Evolutionary conservation across 108 stramenopile species (phyloP).

Genomic region (Skeletonema tropicum): DNA sequence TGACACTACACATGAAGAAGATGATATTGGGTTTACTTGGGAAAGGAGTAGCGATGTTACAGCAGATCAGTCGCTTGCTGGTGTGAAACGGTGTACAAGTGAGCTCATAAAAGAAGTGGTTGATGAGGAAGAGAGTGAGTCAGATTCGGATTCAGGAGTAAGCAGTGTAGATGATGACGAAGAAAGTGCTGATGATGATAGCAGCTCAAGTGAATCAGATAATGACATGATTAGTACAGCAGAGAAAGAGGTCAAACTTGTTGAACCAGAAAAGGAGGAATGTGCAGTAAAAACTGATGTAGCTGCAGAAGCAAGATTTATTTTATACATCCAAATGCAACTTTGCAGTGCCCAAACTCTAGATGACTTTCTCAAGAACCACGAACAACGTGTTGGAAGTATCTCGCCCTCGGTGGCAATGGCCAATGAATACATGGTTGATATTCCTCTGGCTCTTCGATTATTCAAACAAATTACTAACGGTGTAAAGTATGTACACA

Average conservation of each 20-base stretch:
- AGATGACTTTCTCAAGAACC: slow-evolving; percentile 74
- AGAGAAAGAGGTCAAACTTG: slow-evolving; percentile 11
- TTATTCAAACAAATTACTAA: slow-evolving; percentile 81
- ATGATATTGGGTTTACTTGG: slow-evolving; percentile 56
- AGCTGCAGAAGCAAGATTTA: slow-evolving; percentile 48
- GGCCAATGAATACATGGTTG: slow-evolving; percentile 43
- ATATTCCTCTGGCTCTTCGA: slow-evolving; percentile 75
- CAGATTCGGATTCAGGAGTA: slow-evolving; percentile 15
- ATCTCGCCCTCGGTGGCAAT: slow-evolving; percentile 9
- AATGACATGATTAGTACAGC: neutral
- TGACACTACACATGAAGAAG: slow-evolving; percentile 16
- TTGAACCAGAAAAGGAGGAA: slow-evolving; percentile 13
- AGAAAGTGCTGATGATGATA: slow-evolving; percentile 21
- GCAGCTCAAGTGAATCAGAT: slow-evolving; percentile 1
- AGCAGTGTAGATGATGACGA: slow-evolving; percentile 19
- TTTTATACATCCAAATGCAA: slow-evolving; percentile 97
- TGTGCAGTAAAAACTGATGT: slow-evolving; percentile 8
- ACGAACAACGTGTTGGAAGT: slow-evolving; percentile 62
- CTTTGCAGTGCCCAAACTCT: slow-evolving; percentile 91
- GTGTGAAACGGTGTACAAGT: slow-evolving; percentile 7
- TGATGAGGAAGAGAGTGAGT: slow-evolving; percentile 20
- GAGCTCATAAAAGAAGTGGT: neutral
- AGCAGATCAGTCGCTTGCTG: slow-evolving; percentile 12
- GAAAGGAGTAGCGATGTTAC: slow-evolving; percentile 31
- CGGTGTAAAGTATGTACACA: slow-evolving; percentile 87